Base-by-base conservation (phyloP, 305 asterid genomes). In the Fraxinus paxiana region DNA sequence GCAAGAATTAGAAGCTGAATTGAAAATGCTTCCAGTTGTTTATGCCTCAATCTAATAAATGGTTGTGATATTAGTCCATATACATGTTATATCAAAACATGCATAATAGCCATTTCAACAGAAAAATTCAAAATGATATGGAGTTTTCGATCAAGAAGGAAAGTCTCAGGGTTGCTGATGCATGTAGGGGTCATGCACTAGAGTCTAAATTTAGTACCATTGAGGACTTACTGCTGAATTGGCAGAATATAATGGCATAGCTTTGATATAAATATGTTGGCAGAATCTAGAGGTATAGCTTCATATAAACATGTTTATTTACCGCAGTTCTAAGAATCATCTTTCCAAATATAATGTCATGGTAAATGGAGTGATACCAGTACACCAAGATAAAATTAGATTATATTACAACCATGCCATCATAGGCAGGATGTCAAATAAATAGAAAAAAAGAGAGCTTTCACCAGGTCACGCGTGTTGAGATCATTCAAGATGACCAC, bases 1-100 rank as follows among this genome's bases (percentile, higher is more conserved):
- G 98, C 96, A 85, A 94, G 97, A 90, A 86, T 88, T 73, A 93
- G 96, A 75, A 94, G 96, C 87, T 91, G 97, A 82, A 91, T 76
- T 35, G 97, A 92, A 80, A 94, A 94, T 85, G 97, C 96, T 83
- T 92, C 97, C 80, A 94, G 86, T 51, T 90, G 91, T 73, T 80
- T 84, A 89, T 89, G 88, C 92, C 83, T 88, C 91, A 77, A 88
- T 82, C 97, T 93, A 77, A 84, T 33, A 71, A 79, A 38, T 54
- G 72, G 74, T 65, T 78, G 83, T 73, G 80, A 67, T 35, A 43
- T 18, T 18, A 13, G 51, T 82, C 54, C 74, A 30, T 73, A 80
- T 6, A 76, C 2, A 54, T 54, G 63, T 54, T 5, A 17, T 54
- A 54, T 54, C 9, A 54, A 20, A 18, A 20, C 9, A 8, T 20